Base-by-base conservation (phyloP, 2,329 filamentous ascomycete genomes). In the Pseudogymnoascus sp. region DNA sequence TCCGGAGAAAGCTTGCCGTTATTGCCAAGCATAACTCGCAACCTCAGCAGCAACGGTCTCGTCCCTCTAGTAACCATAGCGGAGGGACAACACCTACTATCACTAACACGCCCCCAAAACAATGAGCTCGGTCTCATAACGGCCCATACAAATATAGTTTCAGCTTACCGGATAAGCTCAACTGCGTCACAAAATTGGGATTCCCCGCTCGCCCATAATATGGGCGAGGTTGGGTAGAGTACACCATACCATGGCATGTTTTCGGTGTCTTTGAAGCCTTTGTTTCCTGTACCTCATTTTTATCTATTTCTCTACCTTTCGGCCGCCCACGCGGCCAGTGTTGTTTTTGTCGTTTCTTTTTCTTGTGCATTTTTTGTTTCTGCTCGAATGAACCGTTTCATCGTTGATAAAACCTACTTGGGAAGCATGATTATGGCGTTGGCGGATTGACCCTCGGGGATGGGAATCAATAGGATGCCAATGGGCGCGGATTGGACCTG, bases 1-100 rank as follows among this genome's bases (percentile, higher is more conserved):
- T 88, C 60, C 81, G 81, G 63, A 85, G 85, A 75, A 87, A 87
- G 77, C 79, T 83, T 71, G 81, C 79, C 54, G 80, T 85, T 72
- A 87, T 88, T 72, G 83, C 81, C 14, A 83, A 84, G 65, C 71
- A 74, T 64, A 68, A 71, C 60, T 69, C 69, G 43, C 64, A 68
- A 34, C 67, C 70, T 45, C 69, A 71, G 21, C 51, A 57, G 28
- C 69, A 69, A 7, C 71, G 69, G 28, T 71, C 71, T 65, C 68
- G 71, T 36, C 71, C 67, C 23, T 61, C 69, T 6, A 72, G 70
- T 62, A 66, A 64, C n/a, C 69, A 72, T 34, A 73, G 73, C 45
- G 70, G 71, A 62, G 71, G 72, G 19, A 71, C 70, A 2, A 73
- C 72, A 36, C 73, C 73, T 3, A 73, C 72, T 6, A 67, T 73